Evolutionary conservation across 805 yeast species (phyloP), one percentile per base, ranked within the genome.

Genomic region (Metschnikowia kunwiensis): DNA sequence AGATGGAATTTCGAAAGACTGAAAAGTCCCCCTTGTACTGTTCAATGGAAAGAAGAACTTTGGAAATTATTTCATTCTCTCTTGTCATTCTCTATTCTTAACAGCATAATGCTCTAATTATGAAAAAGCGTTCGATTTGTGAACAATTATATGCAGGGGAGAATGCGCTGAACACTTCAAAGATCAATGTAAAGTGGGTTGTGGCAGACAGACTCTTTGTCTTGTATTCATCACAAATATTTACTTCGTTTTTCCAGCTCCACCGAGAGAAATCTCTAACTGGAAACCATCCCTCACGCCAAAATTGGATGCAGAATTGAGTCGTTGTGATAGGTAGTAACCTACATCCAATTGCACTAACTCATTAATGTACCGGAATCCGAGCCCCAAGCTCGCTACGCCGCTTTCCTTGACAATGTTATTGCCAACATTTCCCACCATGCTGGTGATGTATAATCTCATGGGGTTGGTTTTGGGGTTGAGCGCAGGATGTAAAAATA

Each of bases 341-440:
- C 74, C 72, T n/a, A 61, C 47, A 43, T 68, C 70, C 31, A 68
- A 56, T 28, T 54, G 61, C 31, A 69, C 72, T 66, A 68, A 62
- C 24, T 57, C 50, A 40, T 61, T 63, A 38, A 63, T 51, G 50
- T 67, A 68, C 20, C 57, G 57, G 27, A 68, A 38, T 0, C 73
- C 73, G 28, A 60, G 42, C 1, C 72, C 73, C 14, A 54, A 44
- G 34, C 59, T 55, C 17, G 56, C 31, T 7, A 55, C 63, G 5
- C 55, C 46, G 5, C 45, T 41, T 24, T 54, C 60, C 18, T 44
- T 36, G 13, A 58, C 30, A 25, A 64, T 36, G 38, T 61, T 55
- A 36, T 56, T 44, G 24, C 57, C 50, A 49, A 75, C 70, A 36
- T 77, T 75, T 1, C 96, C 97, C 27, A 81, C 79, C 51, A 78